Percentiles rank a stretch among this genome's conserved stretches.
phyloP scores from a whole-genome alignment of 148 eudicot genomes.

The Fagopyrum homotropicum region DNA sequence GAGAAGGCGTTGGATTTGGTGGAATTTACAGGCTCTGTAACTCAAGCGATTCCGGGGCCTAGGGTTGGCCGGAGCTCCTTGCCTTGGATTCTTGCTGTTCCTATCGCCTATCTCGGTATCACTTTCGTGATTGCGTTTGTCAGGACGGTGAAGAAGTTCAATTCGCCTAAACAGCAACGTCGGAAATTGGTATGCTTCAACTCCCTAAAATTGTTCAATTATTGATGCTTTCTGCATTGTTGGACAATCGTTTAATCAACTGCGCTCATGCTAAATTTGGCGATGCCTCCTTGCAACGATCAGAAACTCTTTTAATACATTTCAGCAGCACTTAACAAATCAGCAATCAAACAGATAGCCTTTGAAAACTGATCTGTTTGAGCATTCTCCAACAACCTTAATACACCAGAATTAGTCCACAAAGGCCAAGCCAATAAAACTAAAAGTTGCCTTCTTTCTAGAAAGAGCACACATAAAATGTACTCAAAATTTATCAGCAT shows the following conservation, averaged over 20 bases:
- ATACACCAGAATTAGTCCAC: too few species aligned
- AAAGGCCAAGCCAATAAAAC: too few species aligned
- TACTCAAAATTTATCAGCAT: too few species aligned
- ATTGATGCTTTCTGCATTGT: background rate
- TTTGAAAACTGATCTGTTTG: too few species aligned
- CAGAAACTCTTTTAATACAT: too few species aligned
- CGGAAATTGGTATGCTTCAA: slow-evolving; percentile 42
- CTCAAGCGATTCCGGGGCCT: slow-evolving; percentile 86
- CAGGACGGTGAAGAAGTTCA: slow-evolving; percentile 55
- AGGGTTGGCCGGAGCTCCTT: slow-evolving; percentile 54
- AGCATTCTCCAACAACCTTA: too few species aligned
- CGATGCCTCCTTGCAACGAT: background rate
- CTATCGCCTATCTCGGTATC: slow-evolving; percentile 58
- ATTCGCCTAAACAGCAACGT: slow-evolving; percentile 61
- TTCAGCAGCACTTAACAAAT: too few species aligned
- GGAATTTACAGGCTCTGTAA: slow-evolving; percentile 76
- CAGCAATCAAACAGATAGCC: too few species aligned
- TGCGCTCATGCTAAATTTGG: background rate
- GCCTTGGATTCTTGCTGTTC: slow-evolving; percentile 80
- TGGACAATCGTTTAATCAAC: background rate
- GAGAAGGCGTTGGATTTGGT: slow-evolving; percentile 89
- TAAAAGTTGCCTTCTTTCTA: too few species aligned
- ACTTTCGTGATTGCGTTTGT: slow-evolving; percentile 52
- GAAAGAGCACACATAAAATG: too few species aligned
- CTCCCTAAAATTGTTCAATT: background rate